These are phyloP conservation scores for Melastoma malabathricum DNA, from an alignment of 345 rosid species.

Conservation along the genomic window DNA sequence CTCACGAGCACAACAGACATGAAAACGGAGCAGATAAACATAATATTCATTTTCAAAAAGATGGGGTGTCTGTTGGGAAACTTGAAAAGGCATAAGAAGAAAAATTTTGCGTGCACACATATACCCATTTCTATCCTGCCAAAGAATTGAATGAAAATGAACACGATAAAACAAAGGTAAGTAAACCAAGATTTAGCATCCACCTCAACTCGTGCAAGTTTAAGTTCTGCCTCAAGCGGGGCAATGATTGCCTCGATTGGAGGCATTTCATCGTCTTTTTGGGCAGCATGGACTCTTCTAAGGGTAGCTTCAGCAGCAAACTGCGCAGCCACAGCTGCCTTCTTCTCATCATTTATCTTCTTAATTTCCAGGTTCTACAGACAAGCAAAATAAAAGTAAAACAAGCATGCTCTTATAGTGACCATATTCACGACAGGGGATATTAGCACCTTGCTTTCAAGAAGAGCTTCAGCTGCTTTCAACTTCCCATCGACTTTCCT, in stretches of 20 bases:
- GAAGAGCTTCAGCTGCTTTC: constrained; percentile 25
- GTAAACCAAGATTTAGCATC: neutral
- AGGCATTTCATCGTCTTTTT: constrained; percentile 45
- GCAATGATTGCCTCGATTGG: constrained; percentile 42
- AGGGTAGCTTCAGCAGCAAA: constrained; percentile 45
- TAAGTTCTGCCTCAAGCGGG: constrained; percentile 39
- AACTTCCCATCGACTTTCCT: constrained; percentile 28
- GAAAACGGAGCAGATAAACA: too few relatives aligned
- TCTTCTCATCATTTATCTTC: constrained; percentile 37
- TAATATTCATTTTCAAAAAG: too few relatives aligned
- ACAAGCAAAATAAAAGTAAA: neutral
- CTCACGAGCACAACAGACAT: too few relatives aligned
- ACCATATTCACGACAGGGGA: neutral
- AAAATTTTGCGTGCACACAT: too few relatives aligned
- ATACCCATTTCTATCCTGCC: too few relatives aligned
- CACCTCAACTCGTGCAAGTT: constrained; percentile 36
- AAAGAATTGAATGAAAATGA: too few relatives aligned
- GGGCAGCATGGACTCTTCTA: constrained; percentile 42
- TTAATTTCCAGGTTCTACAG: constrained; percentile 36
- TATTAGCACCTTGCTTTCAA: constrained; percentile 32
- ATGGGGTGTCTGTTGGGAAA: too few relatives aligned
- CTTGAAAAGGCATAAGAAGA: too few relatives aligned
- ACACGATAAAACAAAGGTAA: too few relatives aligned
- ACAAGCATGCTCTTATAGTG: neutral
- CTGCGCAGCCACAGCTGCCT: constrained; percentile 32